These are phyloP conservation scores for Lipomyces starkeyi DNA, from an alignment of 805 yeast species.

Conservation along the genomic window DNA sequence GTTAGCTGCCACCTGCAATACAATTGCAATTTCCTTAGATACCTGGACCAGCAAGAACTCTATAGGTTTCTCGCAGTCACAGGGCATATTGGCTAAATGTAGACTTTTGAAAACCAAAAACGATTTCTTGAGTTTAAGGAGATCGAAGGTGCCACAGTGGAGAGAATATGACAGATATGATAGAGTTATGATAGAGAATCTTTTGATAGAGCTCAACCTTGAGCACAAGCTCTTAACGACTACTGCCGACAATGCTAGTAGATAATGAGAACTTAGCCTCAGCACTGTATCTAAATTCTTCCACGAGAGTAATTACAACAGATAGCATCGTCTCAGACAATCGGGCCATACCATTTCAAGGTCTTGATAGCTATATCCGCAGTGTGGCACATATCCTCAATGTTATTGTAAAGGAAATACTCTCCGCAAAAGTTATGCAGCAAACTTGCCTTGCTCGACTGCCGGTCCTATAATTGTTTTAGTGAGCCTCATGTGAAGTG, in stretches of 20 bases:
- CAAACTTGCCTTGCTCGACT: too few species aligned
- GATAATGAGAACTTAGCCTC: constrained; percentile 10
- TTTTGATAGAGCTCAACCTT: constrained; percentile 9
- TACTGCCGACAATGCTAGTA: constrained; percentile 9
- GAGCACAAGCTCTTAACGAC: neutral
- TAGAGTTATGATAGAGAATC: constrained; percentile 3
- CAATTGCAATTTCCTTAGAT: constrained; percentile 9
- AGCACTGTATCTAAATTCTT: neutral
- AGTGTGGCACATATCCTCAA: too few species aligned
- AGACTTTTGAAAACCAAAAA: constrained; percentile 3
- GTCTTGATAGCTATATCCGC: constrained; percentile 2
- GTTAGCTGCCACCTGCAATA: constrained; percentile 2
- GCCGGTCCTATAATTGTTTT: too few species aligned
- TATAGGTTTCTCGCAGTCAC: neutral
- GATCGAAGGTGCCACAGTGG: constrained; percentile 8
- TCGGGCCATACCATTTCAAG: neutral
- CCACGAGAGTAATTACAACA: neutral
- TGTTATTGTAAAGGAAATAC: too few species aligned
- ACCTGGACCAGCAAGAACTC: constrained; percentile 11
- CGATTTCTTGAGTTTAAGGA: constrained; percentile 9
- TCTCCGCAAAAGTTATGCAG: too few species aligned
- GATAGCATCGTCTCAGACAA: neutral
- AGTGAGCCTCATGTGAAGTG: too few species aligned
- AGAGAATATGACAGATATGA: constrained; percentile 1
- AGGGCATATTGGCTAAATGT: constrained; percentile 6